Percentiles rank a stretch among this genome's conserved stretches.
These are phyloP conservation scores for Sordaria brevicollis DNA, from an alignment of 495 filamentous ascomycete genomes.

Conservation along the genomic window DNA sequence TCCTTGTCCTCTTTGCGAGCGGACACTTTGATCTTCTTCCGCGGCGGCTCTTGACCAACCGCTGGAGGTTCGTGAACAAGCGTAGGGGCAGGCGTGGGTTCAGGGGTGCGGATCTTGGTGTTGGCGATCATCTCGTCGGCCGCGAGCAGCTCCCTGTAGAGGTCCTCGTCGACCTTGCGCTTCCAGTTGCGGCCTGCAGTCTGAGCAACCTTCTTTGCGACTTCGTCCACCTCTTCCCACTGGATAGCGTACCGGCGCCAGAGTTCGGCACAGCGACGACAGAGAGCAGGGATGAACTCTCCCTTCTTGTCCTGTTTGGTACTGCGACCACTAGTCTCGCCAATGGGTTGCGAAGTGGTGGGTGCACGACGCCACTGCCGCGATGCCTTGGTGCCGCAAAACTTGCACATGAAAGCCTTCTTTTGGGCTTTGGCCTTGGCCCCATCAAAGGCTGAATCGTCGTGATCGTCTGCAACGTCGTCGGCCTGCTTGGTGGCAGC, in stretches of 20 bases:
- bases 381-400: constrained; percentile 68
- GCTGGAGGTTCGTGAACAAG: constrained; percentile 3
- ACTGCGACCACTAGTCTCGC: constrained; percentile 54
- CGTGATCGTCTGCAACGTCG: constrained; percentile 83
- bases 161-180: constrained; percentile 80
- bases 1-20: constrained; percentile 12
- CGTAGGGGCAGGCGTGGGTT: constrained; percentile 30
- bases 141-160: constrained; percentile 62
- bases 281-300: constrained; percentile 75
- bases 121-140: constrained; percentile 40
- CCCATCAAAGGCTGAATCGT: constrained; percentile 94
- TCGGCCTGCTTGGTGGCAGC: constrained; percentile 68
- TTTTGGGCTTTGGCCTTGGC: constrained; percentile 73
- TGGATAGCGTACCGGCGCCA: constrained; percentile 95
- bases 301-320: constrained; percentile 59
- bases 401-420: constrained; percentile 87
- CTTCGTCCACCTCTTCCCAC: constrained; percentile 91
- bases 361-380: constrained; percentile 91
- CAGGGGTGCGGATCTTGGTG: constrained; percentile 28
- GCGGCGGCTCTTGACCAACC: constrained; percentile 29
- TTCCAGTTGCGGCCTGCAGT: constrained; percentile 80
- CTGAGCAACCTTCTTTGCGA: constrained; percentile 77
- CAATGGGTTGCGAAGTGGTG: constrained; percentile 59
- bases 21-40: constrained; percentile 44
- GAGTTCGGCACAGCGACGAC: constrained; percentile 75